Evolutionary conservation across 2,329 filamentous ascomycete species (phyloP), one percentile per base, ranked within the genome.

Genomic region (Fusarium nygamai): DNA sequence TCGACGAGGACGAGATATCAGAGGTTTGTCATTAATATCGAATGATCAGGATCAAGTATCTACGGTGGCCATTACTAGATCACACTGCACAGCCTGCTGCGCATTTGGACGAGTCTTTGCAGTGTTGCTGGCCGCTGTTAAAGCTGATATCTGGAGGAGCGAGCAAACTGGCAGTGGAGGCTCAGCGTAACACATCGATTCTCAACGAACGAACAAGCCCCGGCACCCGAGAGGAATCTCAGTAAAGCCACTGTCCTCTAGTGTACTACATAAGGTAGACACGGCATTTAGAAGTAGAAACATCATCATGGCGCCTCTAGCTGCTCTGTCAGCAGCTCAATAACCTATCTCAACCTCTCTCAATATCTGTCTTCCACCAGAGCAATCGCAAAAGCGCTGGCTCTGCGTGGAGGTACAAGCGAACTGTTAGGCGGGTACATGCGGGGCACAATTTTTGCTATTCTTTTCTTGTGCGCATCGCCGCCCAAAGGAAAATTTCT

Each of bases 341-440:
- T 29, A 12, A 57, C 56, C 29, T 62, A 51, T 67, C 43, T 62
- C 39, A 19, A 56, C 33, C 29, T 73, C 43, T 33, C 44, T 47
- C 46, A 46, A 73, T 54, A 39, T 63, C 58, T 64, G 16, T 29
- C 67, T 57, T 29, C 36, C 58, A 54, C 39, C 60, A 43, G 29
- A 39, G 51, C 61, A 71, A 53, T 47, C 38, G 31, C 48, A 60
- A 63, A 50, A 60, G 38, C 41, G 51, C 50, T 56, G 38, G 38
- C 41, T 47, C 50, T 39, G 14, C 20, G 39, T 64, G 67, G 64
- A 66, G 76, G 72, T 81, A 82, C 80, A 74, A 78, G 56, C 22
- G 43, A 70, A 69, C 69, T 81, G 80, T 73, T 81, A 81, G 77
- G 76, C 48, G 73, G 72, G 54, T 79, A 79, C 75, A 39, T 79